Conservation (phyloP, 208 protist genomes). For the Acanthamoeba lenticulata region DNA sequence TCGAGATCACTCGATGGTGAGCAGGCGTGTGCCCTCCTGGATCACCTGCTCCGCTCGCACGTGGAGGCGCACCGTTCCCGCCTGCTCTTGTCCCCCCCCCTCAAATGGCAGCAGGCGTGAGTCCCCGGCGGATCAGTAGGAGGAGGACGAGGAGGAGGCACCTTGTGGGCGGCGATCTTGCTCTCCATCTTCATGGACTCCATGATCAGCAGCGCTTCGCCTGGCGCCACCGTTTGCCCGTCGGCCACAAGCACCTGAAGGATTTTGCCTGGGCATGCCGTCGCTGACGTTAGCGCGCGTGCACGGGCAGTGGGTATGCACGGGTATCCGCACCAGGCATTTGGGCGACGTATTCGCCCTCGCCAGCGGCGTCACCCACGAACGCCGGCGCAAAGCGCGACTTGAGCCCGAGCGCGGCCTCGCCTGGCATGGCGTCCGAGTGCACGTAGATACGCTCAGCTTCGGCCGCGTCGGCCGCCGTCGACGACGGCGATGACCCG, state of each 20-base stretch:
- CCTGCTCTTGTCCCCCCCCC: neutral
- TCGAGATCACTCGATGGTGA: neutral
- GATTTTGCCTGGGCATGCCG: slow-evolving; percentile 90
- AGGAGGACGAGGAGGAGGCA: neutral
- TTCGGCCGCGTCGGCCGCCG: too few species aligned
- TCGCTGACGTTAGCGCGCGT: too few species aligned
- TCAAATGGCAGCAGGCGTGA: too few species aligned
- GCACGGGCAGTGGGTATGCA: too few species aligned
- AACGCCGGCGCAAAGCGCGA: neutral
- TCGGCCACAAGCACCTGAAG: slow-evolving; percentile 88
- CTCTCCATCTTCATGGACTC: slow-evolving; percentile 97
- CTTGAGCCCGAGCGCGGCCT: neutral
- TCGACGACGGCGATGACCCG: too few species aligned
- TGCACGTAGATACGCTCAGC: neutral
- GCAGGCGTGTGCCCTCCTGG: neutral
- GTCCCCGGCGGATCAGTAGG: neutral
- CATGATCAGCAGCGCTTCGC: slow-evolving; percentile 90
- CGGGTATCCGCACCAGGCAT: neutral
- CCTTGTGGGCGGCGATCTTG: slow-evolving; percentile 29
- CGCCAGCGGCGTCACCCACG: neutral
- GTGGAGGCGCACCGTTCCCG: neutral
- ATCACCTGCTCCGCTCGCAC: neutral
- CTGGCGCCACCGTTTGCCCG: slow-evolving; percentile 90
- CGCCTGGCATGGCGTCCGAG: neutral
- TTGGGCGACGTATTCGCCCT: slow-evolving; percentile 14